Evolutionary conservation across 371 early-diverging fungal species (phyloP).

Genomic region (Actinomucor elegans): DNA sequence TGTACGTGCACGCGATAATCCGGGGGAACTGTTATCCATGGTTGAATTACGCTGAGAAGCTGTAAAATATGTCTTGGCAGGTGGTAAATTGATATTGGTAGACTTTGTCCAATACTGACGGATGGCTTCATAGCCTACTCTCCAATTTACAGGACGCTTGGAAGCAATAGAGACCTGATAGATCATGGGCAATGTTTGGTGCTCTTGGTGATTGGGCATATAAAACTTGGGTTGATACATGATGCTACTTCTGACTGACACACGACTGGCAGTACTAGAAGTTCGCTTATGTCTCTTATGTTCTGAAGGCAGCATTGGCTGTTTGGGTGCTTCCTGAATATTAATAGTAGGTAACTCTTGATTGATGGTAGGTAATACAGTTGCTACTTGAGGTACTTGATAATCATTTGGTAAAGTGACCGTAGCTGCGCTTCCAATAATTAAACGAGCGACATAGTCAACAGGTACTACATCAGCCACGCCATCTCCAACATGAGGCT

Average conservation of each 20-base stretch:
- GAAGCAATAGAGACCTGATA: constrained; percentile 34
- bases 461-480: constrained; percentile 58
- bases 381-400: constrained; percentile 8
- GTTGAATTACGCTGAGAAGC: neutral
- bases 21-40: neutral
- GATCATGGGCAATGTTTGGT: constrained; percentile 31
- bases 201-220: constrained; percentile 2
- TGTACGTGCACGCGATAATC: constrained; percentile 45
- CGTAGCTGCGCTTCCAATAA: constrained; percentile 42
- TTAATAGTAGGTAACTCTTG: neutral
- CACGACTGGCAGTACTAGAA: constrained; percentile 16
- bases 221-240: neutral
- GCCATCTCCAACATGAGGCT: constrained; percentile 33
- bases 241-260: constrained; percentile 11
- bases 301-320: neutral
- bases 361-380: neutral
- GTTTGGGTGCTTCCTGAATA: too few species aligned
- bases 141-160: constrained; percentile 36
- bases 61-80: constrained; percentile 30
- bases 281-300: constrained; percentile 13
- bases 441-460: constrained; percentile 46
- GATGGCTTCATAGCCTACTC: constrained; percentile 41
- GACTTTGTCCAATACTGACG: constrained; percentile 48
- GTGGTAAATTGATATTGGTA: constrained; percentile 23
- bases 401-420: constrained; percentile 13